phyloP scores from a whole-genome alignment of 2,329 filamentous ascomycete species.

The Delphinella strobiligena region DNA sequence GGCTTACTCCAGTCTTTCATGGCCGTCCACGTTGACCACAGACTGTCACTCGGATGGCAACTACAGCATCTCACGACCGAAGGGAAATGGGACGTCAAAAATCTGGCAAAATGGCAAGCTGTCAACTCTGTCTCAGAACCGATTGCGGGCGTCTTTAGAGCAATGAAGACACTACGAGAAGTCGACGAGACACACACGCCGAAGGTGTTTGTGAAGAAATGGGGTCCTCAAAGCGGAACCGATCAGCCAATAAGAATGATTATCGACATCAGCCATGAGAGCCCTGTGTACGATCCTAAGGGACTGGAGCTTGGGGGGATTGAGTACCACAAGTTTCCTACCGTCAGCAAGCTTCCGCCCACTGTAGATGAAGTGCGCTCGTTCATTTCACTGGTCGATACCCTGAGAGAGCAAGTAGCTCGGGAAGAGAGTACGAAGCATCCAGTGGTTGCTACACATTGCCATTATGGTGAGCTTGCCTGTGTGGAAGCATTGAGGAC shows the following conservation, averaged over 20 bases:
- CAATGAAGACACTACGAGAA: slow-evolving; percentile 86
- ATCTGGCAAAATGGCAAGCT: slow-evolving; percentile 79
- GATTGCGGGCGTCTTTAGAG: slow-evolving; percentile 70
- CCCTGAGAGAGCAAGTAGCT: slow-evolving; percentile 18
- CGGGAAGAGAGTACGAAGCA: slow-evolving; percentile 28
- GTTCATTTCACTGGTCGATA: slow-evolving; percentile 48
- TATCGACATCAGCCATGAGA: slow-evolving; percentile 83
- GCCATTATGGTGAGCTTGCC: slow-evolving; percentile 72
- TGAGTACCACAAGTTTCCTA: slow-evolving; percentile 67
- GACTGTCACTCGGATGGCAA: slow-evolving; percentile 80
- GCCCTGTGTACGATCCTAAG: slow-evolving; percentile 72
- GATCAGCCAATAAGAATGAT: slow-evolving; percentile 33
- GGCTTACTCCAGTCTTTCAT: slow-evolving; percentile 79
- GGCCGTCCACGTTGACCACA: slow-evolving; percentile 57
- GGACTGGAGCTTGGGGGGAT: slow-evolving; percentile 33
- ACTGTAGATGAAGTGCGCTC: slow-evolving; percentile 46
- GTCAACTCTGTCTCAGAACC: slow-evolving; percentile 60
- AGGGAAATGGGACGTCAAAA: slow-evolving; percentile 98
- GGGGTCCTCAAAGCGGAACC: slow-evolving; percentile 55
- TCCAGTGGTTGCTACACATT: slow-evolving; percentile 65
- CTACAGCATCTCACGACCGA: slow-evolving; percentile 76
- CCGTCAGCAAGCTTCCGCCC: slow-evolving; percentile 82
- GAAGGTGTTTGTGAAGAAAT: slow-evolving; percentile 54
- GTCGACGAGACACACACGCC: slow-evolving; percentile 77
- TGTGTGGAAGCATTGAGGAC: no score